Conservation (phyloP, 805 yeast genomes). For the Metschnikowia vanudenii region DNA sequence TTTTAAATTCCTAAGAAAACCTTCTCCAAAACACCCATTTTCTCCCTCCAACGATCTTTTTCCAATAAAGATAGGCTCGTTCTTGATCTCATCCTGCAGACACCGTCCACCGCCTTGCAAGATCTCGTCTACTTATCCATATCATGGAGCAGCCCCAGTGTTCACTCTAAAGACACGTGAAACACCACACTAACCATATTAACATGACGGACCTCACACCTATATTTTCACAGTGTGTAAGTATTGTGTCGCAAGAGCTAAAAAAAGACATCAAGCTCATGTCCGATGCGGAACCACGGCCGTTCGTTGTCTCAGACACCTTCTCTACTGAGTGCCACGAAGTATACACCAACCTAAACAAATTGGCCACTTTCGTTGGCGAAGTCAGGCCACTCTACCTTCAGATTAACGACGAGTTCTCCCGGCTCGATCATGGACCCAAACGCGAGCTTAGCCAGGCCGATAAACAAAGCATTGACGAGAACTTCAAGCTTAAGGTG, state of each 20-base stretch:
- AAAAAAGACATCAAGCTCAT: constrained; percentile 6
- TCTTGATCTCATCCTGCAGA: too few relatives aligned
- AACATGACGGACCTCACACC: constrained; percentile 50
- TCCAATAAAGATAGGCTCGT: too few relatives aligned
- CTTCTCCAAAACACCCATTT: too few relatives aligned
- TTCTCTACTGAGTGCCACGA: constrained; percentile 41
- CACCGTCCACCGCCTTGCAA: too few relatives aligned
- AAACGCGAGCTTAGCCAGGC: constrained; percentile 33
- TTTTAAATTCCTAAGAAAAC: too few relatives aligned
- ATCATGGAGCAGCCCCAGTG: too few relatives aligned
- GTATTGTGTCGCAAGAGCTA: constrained; percentile 40
- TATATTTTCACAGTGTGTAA: constrained; percentile 46
- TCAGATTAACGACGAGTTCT: constrained; percentile 22
- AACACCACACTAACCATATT: background rate
- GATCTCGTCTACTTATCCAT: too few relatives aligned
- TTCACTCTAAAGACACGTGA: too few relatives aligned
- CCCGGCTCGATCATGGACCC: constrained; percentile 2
- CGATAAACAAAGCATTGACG: constrained; percentile 56
- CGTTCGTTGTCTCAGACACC: constrained; percentile 31
- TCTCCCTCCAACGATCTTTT: too few relatives aligned
- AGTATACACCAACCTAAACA: constrained; percentile 31
- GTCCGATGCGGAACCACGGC: background rate
- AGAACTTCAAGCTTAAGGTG: constrained; percentile 50
- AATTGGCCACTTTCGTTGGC: constrained; percentile 31
- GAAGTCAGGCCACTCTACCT: constrained; percentile 37